A percentile compares a stretch with the other conserved stretches of the same genome.
Conservation (phyloP, 2,329 filamentous ascomycete species). For the Cadophora sp. region DNA sequence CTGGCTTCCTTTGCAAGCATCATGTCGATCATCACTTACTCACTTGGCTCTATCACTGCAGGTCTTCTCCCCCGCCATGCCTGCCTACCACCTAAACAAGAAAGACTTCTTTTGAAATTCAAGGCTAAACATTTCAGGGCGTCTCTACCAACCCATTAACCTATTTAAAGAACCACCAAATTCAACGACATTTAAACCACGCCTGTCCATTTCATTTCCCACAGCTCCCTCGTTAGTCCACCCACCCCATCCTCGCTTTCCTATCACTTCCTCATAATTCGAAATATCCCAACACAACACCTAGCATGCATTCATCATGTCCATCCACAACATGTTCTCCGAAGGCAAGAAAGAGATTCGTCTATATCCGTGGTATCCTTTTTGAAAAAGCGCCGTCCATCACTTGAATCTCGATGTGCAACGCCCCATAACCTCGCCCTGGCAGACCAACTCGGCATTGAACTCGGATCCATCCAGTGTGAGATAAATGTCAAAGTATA, state of each 20-base stretch:
- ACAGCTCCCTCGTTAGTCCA: not conserved
- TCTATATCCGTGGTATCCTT: slow-evolving; percentile 32
- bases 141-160: slow-evolving; percentile 23
- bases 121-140: slow-evolving; percentile 14
- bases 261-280: not conserved
- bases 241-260: not conserved
- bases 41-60: not conserved
- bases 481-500: slow-evolving; percentile 82
- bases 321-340: slow-evolving; percentile 20
- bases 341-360: slow-evolving; percentile 37
- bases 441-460: slow-evolving; percentile 97
- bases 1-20: too few relatives aligned
- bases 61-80: not conserved
- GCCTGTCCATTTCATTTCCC: slow-evolving; percentile 17
- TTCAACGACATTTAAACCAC: slow-evolving; percentile 23
- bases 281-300: slow-evolving; percentile 12
- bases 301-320: too few relatives aligned
- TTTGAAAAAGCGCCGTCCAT: slow-evolving; percentile 26
- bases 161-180: slow-evolving; percentile 26
- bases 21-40: too few relatives aligned
- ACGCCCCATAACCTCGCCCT: slow-evolving; percentile 98
- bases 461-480: slow-evolving; percentile 98
- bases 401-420: slow-evolving; percentile 88
- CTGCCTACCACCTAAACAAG: not conserved
- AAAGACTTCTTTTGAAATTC: slow-evolving; percentile 1